Evolutionary conservation across 805 yeast genomes (phyloP).

Genomic region (Wickerhamomyces xylosicus): DNA sequence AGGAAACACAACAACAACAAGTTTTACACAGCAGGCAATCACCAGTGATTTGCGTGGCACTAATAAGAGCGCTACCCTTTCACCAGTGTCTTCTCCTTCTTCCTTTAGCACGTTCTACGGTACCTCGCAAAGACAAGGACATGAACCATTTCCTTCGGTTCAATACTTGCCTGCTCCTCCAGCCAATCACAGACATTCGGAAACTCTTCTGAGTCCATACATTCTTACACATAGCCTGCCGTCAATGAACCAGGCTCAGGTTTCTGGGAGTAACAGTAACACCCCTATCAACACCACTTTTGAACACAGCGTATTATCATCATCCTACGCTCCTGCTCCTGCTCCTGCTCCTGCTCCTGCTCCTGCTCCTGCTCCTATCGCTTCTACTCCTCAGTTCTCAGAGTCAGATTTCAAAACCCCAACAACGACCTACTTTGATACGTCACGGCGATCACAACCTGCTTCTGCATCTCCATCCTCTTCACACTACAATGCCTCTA

Average conservation of each 20-base stretch:
- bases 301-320: constrained; percentile 4
- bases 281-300: constrained; percentile 8
- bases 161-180: no score
- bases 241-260: constrained; percentile 12
- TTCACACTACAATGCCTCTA: not conserved
- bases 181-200: no score
- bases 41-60: no score
- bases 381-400: not conserved
- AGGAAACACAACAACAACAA: not conserved
- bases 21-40: no score
- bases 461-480: not conserved
- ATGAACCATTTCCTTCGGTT: no score
- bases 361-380: not conserved
- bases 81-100: no score
- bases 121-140: not conserved
- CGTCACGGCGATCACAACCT: not conserved
- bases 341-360: not conserved
- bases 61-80: no score
- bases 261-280: constrained; percentile 1
- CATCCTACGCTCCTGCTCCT: constrained; percentile 10
- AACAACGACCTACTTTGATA: constrained; percentile 2
- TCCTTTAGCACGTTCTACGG: no score
- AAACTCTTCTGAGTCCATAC: no score
- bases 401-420: constrained; percentile 8
- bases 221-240: constrained; percentile 3